A percentile compares a stretch with the other conserved stretches of the same genome.
These are phyloP conservation scores for Rhipidocladum racemiflorum DNA, from an alignment of 176 grass and related monocot genomes.

Conservation along the genomic window DNA sequence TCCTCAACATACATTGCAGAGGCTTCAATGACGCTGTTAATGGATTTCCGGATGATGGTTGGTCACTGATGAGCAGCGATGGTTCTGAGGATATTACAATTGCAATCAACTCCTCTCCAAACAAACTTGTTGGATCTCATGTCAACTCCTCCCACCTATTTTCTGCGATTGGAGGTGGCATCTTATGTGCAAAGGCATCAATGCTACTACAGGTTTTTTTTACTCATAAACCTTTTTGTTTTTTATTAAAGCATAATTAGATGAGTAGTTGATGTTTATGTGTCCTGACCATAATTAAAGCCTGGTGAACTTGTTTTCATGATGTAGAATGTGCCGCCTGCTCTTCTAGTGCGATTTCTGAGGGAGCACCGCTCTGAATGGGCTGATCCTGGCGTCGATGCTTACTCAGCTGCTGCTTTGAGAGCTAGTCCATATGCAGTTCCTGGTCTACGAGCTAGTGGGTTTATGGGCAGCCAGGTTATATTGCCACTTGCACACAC, in stretches of 20 bases:
- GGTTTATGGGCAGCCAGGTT: conserved; percentile 79
- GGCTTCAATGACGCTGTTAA: conserved; percentile 98
- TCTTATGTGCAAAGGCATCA: conserved; percentile 97
- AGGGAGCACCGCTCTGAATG: conserved; percentile 92
- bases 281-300: not conserved
- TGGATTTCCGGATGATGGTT: conserved; percentile 87
- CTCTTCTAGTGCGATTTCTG: conserved; percentile 82
- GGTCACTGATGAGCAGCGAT: conserved; percentile 78
- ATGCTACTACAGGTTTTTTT: conserved; percentile 85
- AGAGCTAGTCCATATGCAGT: conserved; percentile 73
- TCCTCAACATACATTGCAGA: conserved; percentile 41
- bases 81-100: conserved; percentile 90
- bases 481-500: conserved; percentile 94
- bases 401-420: conserved; percentile 80
- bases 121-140: conserved; percentile 77
- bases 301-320: not conserved
- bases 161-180: conserved; percentile 57
- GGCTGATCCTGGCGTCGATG: conserved; percentile 87
- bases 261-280: conserved; percentile 4
- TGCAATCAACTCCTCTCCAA: conserved; percentile 75
- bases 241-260: not conserved
- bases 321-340: conserved; percentile 83
- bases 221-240: not conserved
- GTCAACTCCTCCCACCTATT: conserved; percentile 55
- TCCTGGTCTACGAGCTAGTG: conserved; percentile 60